Base-by-base conservation (phyloP, 108 stramenopile genomes). In the Parietichytrium sp. region DNA sequence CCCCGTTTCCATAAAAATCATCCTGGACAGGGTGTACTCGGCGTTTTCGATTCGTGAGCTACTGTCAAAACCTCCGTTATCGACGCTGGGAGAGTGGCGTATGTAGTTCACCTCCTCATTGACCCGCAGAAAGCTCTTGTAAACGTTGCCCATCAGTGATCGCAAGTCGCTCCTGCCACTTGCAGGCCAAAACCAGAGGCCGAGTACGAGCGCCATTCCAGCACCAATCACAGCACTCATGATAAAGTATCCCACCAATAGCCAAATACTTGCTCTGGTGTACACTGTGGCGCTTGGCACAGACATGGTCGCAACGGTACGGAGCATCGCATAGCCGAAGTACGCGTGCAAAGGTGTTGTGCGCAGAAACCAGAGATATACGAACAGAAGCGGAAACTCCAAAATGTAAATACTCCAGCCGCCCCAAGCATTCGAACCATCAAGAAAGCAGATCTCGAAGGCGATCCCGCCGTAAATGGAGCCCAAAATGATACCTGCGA, bases 131-230 rank as follows among this genome's bases (percentile, higher is more conserved):
- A 72, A 72, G 61, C 45, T 42, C 10, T 72, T 33, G 61, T 2
- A 72, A n/a, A 42, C 36, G 38, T 72, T 33, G 23, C 38, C 36
- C 10, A 72, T 33, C 38, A 42, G 36, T 1, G 10, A 33, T n/a
- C 61, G 61, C 13, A 72, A 45, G 38, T 45, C 15, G n/a, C 38
- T n/a, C 6, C 61, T 33, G 6, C 61, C 61, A 25, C 38, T 72
- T 25, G 61, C 45, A 6, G 61, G 61, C 61, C 61, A 72, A 13
- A 72, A 13, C 23, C 36, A 72, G 61, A 72, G 61, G 6, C 38
- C 61, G 20, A 72, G 25, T 10, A 72, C 6, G 16, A 72, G 20
- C 23, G 61, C 61, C 23, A 33, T 42, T 8, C 38, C 61, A 10
- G 61, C 61, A 25, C 61, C 61, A 36, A 72, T 72, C 13, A 72